These are phyloP conservation scores for Fermentozyma sake DNA, from an alignment of 1,139 yeast genomes.

Conservation along the genomic window DNA sequence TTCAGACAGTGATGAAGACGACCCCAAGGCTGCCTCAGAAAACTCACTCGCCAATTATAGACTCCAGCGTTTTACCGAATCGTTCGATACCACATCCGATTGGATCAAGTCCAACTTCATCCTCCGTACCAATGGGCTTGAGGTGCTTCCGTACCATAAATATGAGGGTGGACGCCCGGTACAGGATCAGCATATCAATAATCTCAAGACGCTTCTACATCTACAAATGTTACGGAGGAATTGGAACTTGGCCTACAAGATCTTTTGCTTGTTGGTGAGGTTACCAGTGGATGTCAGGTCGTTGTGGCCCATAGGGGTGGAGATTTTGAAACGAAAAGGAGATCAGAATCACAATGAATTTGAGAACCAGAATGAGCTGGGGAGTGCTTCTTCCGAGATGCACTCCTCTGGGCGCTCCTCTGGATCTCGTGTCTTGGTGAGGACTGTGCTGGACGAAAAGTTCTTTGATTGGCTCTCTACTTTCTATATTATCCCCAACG, in stretches of 20 bases:
- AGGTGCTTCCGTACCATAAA: conserved; percentile 21
- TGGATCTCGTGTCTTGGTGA: neutral
- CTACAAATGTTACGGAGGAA: conserved; percentile 37
- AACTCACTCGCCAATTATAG: conserved; percentile 8
- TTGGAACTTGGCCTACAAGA: conserved; percentile 53
- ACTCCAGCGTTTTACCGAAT: conserved; percentile 12
- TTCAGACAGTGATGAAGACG: conserved; percentile 4
- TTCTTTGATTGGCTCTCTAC: conserved; percentile 35
- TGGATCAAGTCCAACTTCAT: conserved; percentile 21
- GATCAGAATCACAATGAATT: conserved; percentile 3
- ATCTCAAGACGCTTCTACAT: conserved; percentile 32
- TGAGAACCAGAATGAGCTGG: too few species aligned
- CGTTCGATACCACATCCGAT: conserved; percentile 19
- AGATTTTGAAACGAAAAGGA: conserved; percentile 31
- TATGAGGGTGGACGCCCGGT: conserved; percentile 6
- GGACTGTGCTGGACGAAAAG: conserved; percentile 19
- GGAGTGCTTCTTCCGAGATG: too few species aligned
- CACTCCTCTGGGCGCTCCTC: too few species aligned
- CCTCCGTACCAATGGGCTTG: conserved; percentile 27
- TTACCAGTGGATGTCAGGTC: conserved; percentile 49
- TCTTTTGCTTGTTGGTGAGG: conserved; percentile 47
- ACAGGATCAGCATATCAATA: conserved; percentile 24
- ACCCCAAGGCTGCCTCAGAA: conserved; percentile 10
- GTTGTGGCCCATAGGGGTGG: conserved; percentile 59
- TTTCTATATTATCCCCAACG: conserved; percentile 15